These are phyloP conservation scores for Talaromyces sp. DNA, from an alignment of 2,329 filamentous ascomycete species.

Conservation along the genomic window DNA sequence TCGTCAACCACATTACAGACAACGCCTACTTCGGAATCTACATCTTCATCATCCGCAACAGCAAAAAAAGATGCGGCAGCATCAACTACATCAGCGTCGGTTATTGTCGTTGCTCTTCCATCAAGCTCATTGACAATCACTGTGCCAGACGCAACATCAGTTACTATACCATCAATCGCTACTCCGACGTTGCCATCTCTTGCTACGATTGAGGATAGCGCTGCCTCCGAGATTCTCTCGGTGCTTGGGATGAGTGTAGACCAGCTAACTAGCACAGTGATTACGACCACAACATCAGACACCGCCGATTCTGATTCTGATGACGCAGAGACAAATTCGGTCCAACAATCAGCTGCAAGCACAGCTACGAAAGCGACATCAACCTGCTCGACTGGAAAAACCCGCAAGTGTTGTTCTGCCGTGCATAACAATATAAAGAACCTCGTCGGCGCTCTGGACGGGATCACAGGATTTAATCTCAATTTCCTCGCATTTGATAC, in stretches of 20 bases:
- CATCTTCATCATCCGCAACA: background rate
- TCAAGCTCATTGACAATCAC: constrained; percentile 13
- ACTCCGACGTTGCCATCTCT: background rate
- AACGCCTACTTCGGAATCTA: background rate
- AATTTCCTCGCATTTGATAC: background rate
- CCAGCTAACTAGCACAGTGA: background rate
- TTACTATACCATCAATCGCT: background rate
- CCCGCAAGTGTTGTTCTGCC: constrained; percentile 17
- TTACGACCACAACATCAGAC: background rate
- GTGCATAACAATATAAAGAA: constrained; percentile 7
- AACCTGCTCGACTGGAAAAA: constrained; percentile 4
- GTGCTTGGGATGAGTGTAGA: background rate
- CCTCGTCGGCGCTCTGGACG: background rate
- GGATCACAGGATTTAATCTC: constrained; percentile 5
- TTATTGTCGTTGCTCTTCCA: constrained; percentile 11
- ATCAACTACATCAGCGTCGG: background rate
- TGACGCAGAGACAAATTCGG: background rate
- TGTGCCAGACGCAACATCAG: constrained; percentile 2
- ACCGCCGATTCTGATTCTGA: background rate
- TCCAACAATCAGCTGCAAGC: background rate
- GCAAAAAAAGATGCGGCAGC: background rate
- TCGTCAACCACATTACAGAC: background rate
- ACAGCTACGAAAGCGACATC: background rate
- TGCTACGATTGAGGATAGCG: background rate
- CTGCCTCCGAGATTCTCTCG: constrained; percentile 2